Evolutionary conservation across 1,139 yeast species (phyloP).

Genomic region (Oligophagozyma castellii): DNA sequence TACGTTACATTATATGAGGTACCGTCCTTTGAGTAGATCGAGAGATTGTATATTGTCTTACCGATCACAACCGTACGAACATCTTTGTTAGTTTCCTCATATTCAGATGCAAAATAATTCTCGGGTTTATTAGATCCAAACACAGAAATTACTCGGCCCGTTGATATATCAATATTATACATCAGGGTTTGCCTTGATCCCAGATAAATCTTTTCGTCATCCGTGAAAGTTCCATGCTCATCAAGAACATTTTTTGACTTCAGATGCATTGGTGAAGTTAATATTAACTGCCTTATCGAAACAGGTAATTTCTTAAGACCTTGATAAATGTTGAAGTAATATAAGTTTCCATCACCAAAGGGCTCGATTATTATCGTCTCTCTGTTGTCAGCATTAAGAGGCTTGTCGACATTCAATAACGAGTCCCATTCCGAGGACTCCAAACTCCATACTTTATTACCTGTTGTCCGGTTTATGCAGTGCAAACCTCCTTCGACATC

Average conservation of each 20-base stretch:
- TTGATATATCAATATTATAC: slow-evolving; percentile 56
- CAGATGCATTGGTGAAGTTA: slow-evolving; percentile 70
- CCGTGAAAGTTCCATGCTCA: slow-evolving; percentile 25
- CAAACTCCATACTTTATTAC: slow-evolving; percentile 68
- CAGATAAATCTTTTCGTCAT: slow-evolving; percentile 82
- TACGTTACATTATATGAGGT: slow-evolving; percentile 79
- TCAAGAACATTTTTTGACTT: slow-evolving; percentile 28
- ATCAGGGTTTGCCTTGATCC: slow-evolving; percentile 72
- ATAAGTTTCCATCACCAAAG: slow-evolving; percentile 71
- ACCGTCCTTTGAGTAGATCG: slow-evolving; percentile 53
- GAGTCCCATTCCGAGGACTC: slow-evolving; percentile 28
- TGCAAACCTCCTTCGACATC: slow-evolving; percentile 85
- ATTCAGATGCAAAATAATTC: slow-evolving; percentile 3
- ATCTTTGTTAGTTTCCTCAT: slow-evolving; percentile 7
- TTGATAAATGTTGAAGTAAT: slow-evolving; percentile 59
- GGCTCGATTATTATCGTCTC: slow-evolving; percentile 82
- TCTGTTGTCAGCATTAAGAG: slow-evolving; percentile 11
- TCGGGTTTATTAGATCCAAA: slow-evolving; percentile 38
- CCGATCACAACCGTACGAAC: slow-evolving; percentile 25
- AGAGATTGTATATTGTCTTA: slow-evolving; percentile 39
- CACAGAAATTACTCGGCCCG: slow-evolving; percentile 64
- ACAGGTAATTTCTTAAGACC: slow-evolving; percentile 80
- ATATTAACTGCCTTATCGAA: slow-evolving; percentile 62
- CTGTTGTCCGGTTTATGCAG: slow-evolving; percentile 67
- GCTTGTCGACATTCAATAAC: slow-evolving; percentile 17